These are phyloP conservation scores for Ophiosphaerella herpotricha DNA, from an alignment of 2,329 filamentous ascomycete species.

Conservation along the genomic window DNA sequence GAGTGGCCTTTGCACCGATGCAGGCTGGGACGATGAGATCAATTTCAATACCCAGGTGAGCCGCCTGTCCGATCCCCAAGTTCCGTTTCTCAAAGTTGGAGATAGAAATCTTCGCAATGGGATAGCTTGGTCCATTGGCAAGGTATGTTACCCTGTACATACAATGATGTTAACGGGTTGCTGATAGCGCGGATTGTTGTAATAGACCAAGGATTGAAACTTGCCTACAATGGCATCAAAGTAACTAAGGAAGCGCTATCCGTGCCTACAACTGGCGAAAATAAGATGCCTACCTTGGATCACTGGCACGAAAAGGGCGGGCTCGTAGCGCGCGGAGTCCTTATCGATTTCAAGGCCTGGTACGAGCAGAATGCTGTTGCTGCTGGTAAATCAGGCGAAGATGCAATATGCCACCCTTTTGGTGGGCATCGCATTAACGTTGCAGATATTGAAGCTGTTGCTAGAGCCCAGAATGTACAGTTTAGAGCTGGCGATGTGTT, in stretches of 20 bases:
- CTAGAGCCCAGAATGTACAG: constrained; percentile 8
- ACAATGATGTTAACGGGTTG: too few relatives aligned
- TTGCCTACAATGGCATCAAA: constrained; percentile 18
- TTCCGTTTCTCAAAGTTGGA: not conserved
- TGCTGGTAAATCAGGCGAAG: constrained; percentile 11
- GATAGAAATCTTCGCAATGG: constrained; percentile 24
- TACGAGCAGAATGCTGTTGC: constrained; percentile 10
- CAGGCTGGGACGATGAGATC: constrained; percentile 30
- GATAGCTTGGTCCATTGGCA: constrained; percentile 34
- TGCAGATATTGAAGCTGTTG: constrained; percentile 12
- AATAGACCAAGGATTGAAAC: constrained; percentile 7
- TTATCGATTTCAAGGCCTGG: constrained; percentile 19
- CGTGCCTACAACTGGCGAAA: constrained; percentile 5
- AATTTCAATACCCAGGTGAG: constrained; percentile 36
- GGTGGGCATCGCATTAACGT: constrained; percentile 20
- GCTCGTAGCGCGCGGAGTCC: constrained; percentile 16
- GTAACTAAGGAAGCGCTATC: constrained; percentile 16
- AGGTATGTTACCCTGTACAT: not conserved
- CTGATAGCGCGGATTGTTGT: not conserved
- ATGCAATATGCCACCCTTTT: constrained; percentile 12
- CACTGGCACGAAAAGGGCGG: constrained; percentile 16
- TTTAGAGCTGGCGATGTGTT: constrained; percentile 22
- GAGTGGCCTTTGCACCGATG: constrained; percentile 7
- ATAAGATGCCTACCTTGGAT: constrained; percentile 17
- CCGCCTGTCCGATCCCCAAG: not conserved